Percentiles rank a stretch among this genome's conserved stretches.
Evolutionary conservation across 78 protist species (phyloP).

Genomic region (Protostelium mycophagum): DNA sequence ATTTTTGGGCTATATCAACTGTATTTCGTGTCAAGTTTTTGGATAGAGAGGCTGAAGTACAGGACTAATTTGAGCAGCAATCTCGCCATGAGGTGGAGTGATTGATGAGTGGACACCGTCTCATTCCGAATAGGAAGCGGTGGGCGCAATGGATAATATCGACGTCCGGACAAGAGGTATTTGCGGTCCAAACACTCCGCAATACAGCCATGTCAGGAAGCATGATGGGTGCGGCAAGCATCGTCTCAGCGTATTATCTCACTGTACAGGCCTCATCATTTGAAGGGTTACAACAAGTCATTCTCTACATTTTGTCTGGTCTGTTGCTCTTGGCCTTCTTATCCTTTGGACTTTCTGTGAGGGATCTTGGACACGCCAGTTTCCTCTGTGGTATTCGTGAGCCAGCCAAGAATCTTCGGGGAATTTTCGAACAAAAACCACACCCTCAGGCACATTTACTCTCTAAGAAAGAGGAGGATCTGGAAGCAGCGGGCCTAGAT

Average conservation of each 20-base stretch:
- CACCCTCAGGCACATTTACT: background rate
- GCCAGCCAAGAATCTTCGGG: background rate
- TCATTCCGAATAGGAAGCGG: too few species aligned
- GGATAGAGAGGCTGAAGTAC: too few species aligned
- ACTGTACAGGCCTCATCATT: background rate
- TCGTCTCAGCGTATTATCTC: background rate
- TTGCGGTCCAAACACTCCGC: background rate
- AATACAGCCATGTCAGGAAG: background rate
- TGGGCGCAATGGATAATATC: background rate
- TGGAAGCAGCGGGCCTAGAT: background rate
- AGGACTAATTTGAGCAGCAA: too few species aligned
- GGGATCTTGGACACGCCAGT: background rate
- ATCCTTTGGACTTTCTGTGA: background rate
- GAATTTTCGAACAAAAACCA: background rate
- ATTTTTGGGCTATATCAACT: too few species aligned
- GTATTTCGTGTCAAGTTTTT: too few species aligned
- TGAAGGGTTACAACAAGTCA: background rate
- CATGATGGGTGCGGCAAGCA: background rate
- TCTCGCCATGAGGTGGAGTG: too few species aligned
- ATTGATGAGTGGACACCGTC: too few species aligned
- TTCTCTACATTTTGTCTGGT: background rate
- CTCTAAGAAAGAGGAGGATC: background rate
- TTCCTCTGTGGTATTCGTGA: background rate
- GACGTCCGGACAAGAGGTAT: background rate
- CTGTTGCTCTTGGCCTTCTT: background rate